phyloP scores from a whole-genome alignment of 345 rosid species.

The Brassica napus region Da-Ae NC_063447.1:6016001-6016500 shows the following conservation, averaged over 20 bases:
- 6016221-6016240: constrained; percentile 85
- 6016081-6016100: constrained; percentile 70
- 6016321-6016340: constrained; percentile 33
- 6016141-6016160: too few relatives aligned
- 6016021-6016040: constrained; percentile 98
- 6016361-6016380: too few relatives aligned
- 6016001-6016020: background rate
- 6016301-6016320: background rate
- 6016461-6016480: too few relatives aligned
- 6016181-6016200: background rate
- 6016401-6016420: too few relatives aligned
- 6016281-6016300: constrained; percentile 14
- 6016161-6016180: background rate
- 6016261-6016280: constrained; percentile 69
- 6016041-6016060: constrained; percentile 81
- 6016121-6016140: too few relatives aligned
- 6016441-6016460: too few relatives aligned
- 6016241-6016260: constrained; percentile 90
- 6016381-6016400: too few relatives aligned
- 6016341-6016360: constrained; percentile 51
- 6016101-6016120: constrained; percentile 29
- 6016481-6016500: too few relatives aligned
- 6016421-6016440: too few relatives aligned
- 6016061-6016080: constrained; percentile 65
- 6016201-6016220: constrained; percentile 9